Conservation (phyloP, 129 eudicot species). For the Silybum marianum region DNA sequence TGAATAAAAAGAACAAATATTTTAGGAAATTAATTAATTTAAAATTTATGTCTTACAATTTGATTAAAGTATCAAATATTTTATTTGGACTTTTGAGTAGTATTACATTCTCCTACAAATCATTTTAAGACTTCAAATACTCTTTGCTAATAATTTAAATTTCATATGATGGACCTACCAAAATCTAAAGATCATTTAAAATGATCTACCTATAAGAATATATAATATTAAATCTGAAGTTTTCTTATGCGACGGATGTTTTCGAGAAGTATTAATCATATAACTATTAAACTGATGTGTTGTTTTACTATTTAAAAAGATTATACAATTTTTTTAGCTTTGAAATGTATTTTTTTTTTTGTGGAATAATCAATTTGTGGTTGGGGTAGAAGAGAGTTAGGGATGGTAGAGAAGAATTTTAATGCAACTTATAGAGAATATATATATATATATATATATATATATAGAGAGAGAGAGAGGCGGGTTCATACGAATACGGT, state of each 20-base stretch:
- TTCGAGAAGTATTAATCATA: background rate
- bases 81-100: background rate
- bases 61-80: background rate
- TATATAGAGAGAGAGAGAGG: too few relatives aligned
- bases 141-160: too few relatives aligned
- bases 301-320: background rate
- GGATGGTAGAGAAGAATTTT: conserved; percentile 16
- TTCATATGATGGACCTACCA: too few relatives aligned
- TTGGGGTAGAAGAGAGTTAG: conserved; percentile 17
- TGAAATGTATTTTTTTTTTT: background rate
- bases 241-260: background rate
- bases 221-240: too few relatives aligned
- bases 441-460: background rate
- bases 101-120: background rate
- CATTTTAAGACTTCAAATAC: too few relatives aligned
- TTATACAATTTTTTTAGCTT: background rate
- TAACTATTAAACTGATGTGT: background rate
- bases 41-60: background rate
- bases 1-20: background rate
- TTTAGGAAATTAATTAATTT: background rate
- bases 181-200: too few relatives aligned
- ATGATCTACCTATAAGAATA: background rate
- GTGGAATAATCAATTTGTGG: background rate
- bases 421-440: background rate
- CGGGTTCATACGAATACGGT: too few relatives aligned